Evolutionary conservation across 495 filamentous ascomycete species (phyloP).

Genomic region (Penicillium egyptiacum): DNA sequence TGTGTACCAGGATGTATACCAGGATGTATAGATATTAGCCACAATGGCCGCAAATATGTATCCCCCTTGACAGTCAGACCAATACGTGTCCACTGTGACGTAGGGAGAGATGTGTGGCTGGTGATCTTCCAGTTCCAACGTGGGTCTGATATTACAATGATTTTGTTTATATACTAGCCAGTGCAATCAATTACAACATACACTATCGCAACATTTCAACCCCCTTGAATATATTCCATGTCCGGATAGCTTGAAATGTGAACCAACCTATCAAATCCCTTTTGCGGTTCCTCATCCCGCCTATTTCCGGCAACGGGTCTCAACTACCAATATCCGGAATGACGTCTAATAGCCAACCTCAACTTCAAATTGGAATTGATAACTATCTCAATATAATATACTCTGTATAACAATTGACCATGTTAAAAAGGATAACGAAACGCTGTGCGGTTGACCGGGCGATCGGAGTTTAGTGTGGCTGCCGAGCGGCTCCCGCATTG

Average conservation of each 20-base stretch:
- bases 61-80: no score
- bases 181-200: no score
- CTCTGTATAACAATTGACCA: neutral
- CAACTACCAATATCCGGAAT: neutral
- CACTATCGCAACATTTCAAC: neutral
- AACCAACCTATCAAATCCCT: neutral
- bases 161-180: neutral
- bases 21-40: neutral
- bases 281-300: conserved; percentile 2
- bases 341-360: neutral
- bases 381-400: neutral
- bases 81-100: conserved; percentile 11
- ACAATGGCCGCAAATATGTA: neutral
- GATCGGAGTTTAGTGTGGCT: conserved; percentile 29
- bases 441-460: conserved; percentile 30
- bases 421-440: neutral
- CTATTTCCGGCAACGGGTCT: neutral
- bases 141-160: conserved; percentile 5
- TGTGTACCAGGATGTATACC: no score
- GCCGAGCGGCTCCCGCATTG: conserved; percentile 34
- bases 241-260: neutral
- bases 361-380: neutral
- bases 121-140: neutral
- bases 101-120: conserved; percentile 1
- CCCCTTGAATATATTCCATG: neutral